Evolutionary conservation across 2,329 filamentous ascomycete genomes (phyloP).

Genomic region (Microdochium bolleyi): DNA sequence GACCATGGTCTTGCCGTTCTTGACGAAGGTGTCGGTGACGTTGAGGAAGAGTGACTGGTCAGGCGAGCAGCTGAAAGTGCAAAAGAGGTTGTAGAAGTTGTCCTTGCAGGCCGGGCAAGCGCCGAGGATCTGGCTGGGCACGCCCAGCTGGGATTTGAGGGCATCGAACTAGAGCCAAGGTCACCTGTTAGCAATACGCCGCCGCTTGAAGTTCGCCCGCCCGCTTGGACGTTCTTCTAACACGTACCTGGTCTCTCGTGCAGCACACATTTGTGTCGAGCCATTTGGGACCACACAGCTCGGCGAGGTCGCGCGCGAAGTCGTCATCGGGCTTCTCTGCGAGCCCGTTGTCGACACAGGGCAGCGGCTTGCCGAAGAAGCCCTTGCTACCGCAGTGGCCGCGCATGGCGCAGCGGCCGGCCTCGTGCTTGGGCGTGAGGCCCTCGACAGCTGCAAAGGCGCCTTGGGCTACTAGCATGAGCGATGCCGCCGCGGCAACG

Average conservation of each 20-base stretch:
- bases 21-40: slow-evolving; percentile 66
- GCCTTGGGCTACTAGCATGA: neutral
- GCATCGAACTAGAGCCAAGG: slow-evolving; percentile 55
- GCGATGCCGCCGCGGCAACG: neutral
- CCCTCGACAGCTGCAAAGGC: slow-evolving; percentile 18
- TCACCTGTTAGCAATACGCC: slow-evolving; percentile 1
- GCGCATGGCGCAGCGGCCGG: slow-evolving; percentile 81
- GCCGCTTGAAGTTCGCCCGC: neutral
- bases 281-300: slow-evolving; percentile 86
- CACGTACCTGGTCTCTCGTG: slow-evolving; percentile 61
- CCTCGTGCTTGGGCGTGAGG: slow-evolving; percentile 63
- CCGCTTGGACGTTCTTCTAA: neutral
- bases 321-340: slow-evolving; percentile 67
- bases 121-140: slow-evolving; percentile 81
- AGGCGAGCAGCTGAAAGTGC: slow-evolving; percentile 95
- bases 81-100: slow-evolving; percentile 98
- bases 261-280: slow-evolving; percentile 79
- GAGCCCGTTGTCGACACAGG: slow-evolving; percentile 83
- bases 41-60: slow-evolving; percentile 95
- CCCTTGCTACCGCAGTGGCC: slow-evolving; percentile 87
- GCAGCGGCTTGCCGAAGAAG: slow-evolving; percentile 82
- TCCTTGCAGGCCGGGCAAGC: slow-evolving; percentile 95
- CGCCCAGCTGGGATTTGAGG: slow-evolving; percentile 76
- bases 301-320: slow-evolving; percentile 69
- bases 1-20: slow-evolving; percentile 52